Base-by-base conservation (phyloP, 371 early-diverging fungal genomes). In the Mucor circinelloides region DNA sequence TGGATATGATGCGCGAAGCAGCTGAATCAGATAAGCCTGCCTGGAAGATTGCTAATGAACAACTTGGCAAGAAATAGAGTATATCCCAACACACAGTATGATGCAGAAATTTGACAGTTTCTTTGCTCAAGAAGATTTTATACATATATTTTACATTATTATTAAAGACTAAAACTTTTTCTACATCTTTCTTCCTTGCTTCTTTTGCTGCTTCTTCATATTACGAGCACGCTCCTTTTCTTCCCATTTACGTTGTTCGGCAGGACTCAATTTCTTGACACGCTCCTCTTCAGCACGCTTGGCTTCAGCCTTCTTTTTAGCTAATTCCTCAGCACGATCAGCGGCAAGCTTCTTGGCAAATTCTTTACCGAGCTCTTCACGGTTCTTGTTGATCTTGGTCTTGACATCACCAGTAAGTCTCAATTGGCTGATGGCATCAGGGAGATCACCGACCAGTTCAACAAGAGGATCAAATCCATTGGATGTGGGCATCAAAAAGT, bases 201-300 rank as follows among this genome's bases (percentile, higher is more conserved):
- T 90, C 77, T 81, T 82, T 68, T 83, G 84, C 48, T 79, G 79
- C 75, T 87, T 89, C 80, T 89, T 89, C 66, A 84, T 50, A 68
- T 82, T 82, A 68, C 84, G 84, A 64, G 79, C 81, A 60, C 86
- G 80, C 59, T 91, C 88, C 77, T 89, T 89, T 80, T 92, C 93
- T 60, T 93, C 93, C 79, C 81, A 87, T 74, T 91, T 93, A 66
- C 92, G 88, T 72, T 89, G 90, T 72, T 90, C 89, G 55, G 89
- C 85, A 36, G 91, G 87, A 42, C 76, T 76, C 67, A 81, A 27
- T 70, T 89, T 89, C 60, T 80, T 76, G 38, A 92, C 81, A 54
- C 87, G 87, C 30, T 91, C 85, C 32, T 84, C 89, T 74, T 90
- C 86, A 56, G 86, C 87, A 68, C 86, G 88, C 74, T 92, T 92